These are phyloP conservation scores for Zopfia rhizophila DNA, from an alignment of 2,329 filamentous ascomycete species.

Conservation along the genomic window DNA sequence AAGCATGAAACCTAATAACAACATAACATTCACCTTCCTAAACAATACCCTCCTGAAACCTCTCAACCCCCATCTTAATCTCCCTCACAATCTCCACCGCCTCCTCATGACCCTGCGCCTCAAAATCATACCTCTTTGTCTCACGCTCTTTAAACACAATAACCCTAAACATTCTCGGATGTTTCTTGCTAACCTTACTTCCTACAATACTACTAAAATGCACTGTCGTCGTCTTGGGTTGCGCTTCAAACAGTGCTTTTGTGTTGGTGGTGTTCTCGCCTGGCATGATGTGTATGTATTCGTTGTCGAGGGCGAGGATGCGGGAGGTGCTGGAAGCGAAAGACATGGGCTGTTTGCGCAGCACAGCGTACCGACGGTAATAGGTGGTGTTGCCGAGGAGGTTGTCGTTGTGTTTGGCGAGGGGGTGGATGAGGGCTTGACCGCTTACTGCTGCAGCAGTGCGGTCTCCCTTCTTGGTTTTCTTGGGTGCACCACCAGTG, in stretches of 20 bases:
- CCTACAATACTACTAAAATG: conserved; percentile 85
- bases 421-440: conserved; percentile 65
- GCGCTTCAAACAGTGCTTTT: conserved; percentile 71
- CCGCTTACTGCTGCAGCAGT: conserved; percentile 61
- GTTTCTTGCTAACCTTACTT: conserved; percentile 81
- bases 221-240: conserved; percentile 78
- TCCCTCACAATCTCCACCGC: conserved; percentile 82
- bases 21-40: too few species aligned
- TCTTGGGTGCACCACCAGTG: conserved; percentile 60
- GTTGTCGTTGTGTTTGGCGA: conserved; percentile 69
- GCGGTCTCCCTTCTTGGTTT: conserved; percentile 66
- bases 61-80: conserved; percentile 78
- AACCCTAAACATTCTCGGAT: conserved; percentile 83
- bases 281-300: conserved; percentile 88
- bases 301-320: conserved; percentile 81
- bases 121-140: conserved; percentile 86
- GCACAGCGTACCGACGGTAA: conserved; percentile 82
- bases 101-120: conserved; percentile 76
- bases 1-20: too few species aligned
- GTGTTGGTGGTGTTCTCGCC: conserved; percentile 59
- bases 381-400: conserved; percentile 49
- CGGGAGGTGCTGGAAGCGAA: conserved; percentile 80
- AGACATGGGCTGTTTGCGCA: conserved; percentile 84
- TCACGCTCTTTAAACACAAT: conserved; percentile 80
- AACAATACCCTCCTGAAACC: conserved; percentile 66